phyloP scores from a whole-genome alignment of 352 stramenopile species.

The Nothophytophthora sp. region DNA sequence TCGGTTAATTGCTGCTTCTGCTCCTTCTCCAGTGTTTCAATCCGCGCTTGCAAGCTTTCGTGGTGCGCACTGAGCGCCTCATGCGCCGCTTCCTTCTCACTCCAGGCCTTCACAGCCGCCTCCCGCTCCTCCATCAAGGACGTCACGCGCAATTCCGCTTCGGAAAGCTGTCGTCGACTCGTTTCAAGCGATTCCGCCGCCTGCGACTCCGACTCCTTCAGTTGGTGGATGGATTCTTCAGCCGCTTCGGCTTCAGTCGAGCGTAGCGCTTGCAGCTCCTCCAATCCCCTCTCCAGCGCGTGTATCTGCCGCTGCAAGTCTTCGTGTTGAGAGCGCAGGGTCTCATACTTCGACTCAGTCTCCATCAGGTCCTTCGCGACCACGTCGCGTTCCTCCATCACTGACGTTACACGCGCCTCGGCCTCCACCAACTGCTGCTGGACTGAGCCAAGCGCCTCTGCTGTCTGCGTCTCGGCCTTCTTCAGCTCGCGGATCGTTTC shows the following conservation, averaged over 20 bases:
- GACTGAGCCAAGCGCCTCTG: constrained; percentile 5
- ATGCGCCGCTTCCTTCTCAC: too few relatives aligned
- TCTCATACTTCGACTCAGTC: constrained; percentile 2
- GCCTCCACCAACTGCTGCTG: constrained; percentile 15
- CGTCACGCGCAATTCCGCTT: constrained; percentile 1
- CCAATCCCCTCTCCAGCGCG: not conserved
- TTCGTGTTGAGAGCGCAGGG: not conserved
- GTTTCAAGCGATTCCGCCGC: constrained; percentile 5
- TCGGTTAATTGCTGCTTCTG: too few relatives aligned
- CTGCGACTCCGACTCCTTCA: not conserved
- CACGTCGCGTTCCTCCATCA: not conserved
- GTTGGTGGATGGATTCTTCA: constrained; percentile 2
- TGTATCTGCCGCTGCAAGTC: constrained; percentile 1
- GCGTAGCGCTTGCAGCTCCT: not conserved
- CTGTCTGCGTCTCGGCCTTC: constrained; percentile 7
- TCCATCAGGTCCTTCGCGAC: not conserved
- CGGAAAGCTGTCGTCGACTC: constrained; percentile 7
- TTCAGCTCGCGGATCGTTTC: constrained; percentile 12
- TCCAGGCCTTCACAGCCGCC: too few relatives aligned
- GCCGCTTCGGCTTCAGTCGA: constrained; percentile 13
- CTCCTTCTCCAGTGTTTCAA: too few relatives aligned
- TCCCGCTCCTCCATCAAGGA: not conserved
- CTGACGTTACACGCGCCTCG: constrained; percentile 10
- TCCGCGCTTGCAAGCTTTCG: too few relatives aligned
- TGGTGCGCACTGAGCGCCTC: too few relatives aligned